Evolutionary conservation across 2,329 filamentous ascomycete genomes (phyloP).

Genomic region (Stylonectria norvegica): DNA sequence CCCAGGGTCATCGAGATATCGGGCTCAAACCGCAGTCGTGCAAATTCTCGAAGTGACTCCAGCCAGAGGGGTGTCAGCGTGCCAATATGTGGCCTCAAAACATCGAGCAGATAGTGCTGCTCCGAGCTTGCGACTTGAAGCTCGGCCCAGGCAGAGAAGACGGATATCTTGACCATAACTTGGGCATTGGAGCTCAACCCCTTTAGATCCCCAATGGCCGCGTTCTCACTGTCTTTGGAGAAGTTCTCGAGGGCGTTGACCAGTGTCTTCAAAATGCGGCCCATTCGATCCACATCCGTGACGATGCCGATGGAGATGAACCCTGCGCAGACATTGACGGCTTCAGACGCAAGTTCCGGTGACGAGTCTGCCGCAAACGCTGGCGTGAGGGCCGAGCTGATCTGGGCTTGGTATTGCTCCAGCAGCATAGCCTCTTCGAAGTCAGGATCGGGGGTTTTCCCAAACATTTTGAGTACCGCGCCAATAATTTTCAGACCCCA

Average conservation of each 20-base stretch:
- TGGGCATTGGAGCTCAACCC: constrained; percentile 92
- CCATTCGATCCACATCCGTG: constrained; percentile 97
- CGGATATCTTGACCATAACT: constrained; percentile 97
- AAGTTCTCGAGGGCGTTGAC: constrained; percentile 91
- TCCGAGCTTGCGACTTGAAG: constrained; percentile 92
- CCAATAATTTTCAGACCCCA: constrained; percentile 93
- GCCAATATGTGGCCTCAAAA: constrained; percentile 85
- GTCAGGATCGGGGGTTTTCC: constrained; percentile 90
- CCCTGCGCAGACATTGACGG: constrained; percentile 95
- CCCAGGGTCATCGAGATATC: constrained; percentile 91
- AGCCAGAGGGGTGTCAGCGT: constrained; percentile 92
- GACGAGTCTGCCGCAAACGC: constrained; percentile 96
- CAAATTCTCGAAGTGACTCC: constrained; percentile 88
- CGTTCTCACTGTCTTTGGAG: constrained; percentile 73
- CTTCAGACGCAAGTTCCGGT: constrained; percentile 90
- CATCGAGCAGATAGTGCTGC: constrained; percentile 82
- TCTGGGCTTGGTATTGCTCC: constrained; percentile 98
- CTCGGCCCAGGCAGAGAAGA: constrained; percentile 96
- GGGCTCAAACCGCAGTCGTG: constrained; percentile 88
- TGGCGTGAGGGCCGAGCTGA: constrained; percentile 91
- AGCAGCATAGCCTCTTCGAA: constrained; percentile 95
- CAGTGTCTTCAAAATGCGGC: constrained; percentile 89
- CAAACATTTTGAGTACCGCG: constrained; percentile 91
- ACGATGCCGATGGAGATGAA: constrained; percentile 98
- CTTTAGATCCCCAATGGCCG: constrained; percentile 87